Evolutionary conservation across 2,329 filamentous ascomycete genomes (phyloP).

Genomic region (Ramularia endophylla): DNA sequence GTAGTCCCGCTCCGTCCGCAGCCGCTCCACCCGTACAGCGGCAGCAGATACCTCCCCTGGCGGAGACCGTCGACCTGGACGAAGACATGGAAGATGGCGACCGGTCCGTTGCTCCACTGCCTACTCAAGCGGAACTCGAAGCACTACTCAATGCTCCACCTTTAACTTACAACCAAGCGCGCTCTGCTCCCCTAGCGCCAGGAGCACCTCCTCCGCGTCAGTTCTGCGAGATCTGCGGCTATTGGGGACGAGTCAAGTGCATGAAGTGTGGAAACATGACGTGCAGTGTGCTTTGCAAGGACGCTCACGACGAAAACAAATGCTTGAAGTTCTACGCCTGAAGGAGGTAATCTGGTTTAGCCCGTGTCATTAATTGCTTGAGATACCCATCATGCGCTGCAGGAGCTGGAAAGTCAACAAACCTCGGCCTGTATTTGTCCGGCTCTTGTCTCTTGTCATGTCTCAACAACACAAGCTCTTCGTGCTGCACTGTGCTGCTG

Average conservation of each 20-base stretch:
- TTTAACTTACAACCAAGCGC: slow-evolving; percentile 61
- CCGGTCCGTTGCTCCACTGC: slow-evolving; percentile 20
- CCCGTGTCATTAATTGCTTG: background rate
- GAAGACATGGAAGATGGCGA: slow-evolving; percentile 39
- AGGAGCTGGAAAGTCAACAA: too few relatives aligned
- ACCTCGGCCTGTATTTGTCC: too few relatives aligned
- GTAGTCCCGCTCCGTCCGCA: slow-evolving; percentile 22
- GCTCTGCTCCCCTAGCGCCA: slow-evolving; percentile 35
- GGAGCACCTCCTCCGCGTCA: slow-evolving; percentile 48
- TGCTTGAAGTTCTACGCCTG: slow-evolving; percentile 49
- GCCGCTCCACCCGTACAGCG: slow-evolving; percentile 9
- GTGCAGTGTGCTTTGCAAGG: slow-evolving; percentile 71
- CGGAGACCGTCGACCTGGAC: slow-evolving; percentile 41
- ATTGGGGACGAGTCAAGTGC: slow-evolving; percentile 72
- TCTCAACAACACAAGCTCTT: too few relatives aligned
- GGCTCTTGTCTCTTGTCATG: too few relatives aligned
- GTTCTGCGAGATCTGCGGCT: slow-evolving; percentile 77
- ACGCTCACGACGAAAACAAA: slow-evolving; percentile 65
- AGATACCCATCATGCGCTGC: too few relatives aligned
- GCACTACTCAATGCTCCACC: slow-evolving; percentile 59
- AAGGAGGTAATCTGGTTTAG: too few relatives aligned
- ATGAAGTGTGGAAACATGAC: slow-evolving; percentile 71
- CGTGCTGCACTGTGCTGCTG: too few relatives aligned
- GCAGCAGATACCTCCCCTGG: slow-evolving; percentile 15
- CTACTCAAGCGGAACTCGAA: slow-evolving; percentile 50